Base-by-base conservation (phyloP, 805 yeast genomes). In the Saturnispora sanitii region DNA sequence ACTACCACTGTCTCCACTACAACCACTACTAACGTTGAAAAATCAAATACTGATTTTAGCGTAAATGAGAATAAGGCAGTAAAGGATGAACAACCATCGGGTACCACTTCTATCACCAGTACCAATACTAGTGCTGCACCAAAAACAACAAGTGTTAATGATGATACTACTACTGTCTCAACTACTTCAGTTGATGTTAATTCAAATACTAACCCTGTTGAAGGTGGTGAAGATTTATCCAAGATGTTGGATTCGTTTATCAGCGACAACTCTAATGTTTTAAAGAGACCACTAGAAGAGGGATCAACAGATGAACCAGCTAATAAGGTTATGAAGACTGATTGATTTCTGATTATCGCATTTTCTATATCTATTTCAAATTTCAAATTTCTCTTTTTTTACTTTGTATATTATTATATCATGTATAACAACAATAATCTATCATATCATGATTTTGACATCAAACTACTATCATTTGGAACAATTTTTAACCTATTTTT, bases 181-280 rank as follows among this genome's bases (percentile, higher is more conserved):
- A 12, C n/a, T 16, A n/a, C 8, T 27, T 11, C 30, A 6, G n/a
- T n/a, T 6, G n/a, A 6, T n/a, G 30, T 6, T 11, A n/a, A n/a
- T 27, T 6, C 30, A 27, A 27, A n/a, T 27, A n/a, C n/a, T n/a
- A n/a, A n/a, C n/a, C n/a, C n/a, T n/a, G n/a, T n/a, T n/a, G n/a
- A n/a, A n/a, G 42, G 18, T 15, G 22, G 29, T 4, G 38, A 35
- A 27, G 37, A 35, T 9, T 35, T 40, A 21, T 32, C 35, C 13
- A 12, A 40, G 21, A 40, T 40, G 38, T 15, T 40, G 25, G 43
- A 40, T 25, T 40, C 38, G 8, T 40, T 40, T 31, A 40, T 40
- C 16, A 35, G 39, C 18, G 43, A 40, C n/a, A 40, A 40, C n/a
- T 21, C 27, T n/a, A 40, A 32, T 32, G 43, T 30, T 23, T 26